Evolutionary conservation across 2,329 filamentous ascomycete genomes (phyloP), one percentile per base, ranked within the genome.

Genomic region (Hirsutella minnesotensis): DNA sequence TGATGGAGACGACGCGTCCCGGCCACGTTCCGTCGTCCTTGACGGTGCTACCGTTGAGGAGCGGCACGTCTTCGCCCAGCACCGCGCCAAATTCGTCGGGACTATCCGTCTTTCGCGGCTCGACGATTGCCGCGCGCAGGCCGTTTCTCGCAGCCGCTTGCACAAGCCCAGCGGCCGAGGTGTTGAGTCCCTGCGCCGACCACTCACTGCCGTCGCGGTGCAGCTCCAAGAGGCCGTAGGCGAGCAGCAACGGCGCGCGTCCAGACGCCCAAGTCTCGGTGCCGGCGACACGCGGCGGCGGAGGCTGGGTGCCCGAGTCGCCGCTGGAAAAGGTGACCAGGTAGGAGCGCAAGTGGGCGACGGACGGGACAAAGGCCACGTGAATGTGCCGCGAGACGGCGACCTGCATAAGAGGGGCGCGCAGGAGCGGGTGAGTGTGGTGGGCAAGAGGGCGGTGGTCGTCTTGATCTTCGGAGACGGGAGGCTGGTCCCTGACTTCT

Each of bases 341-440:
- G 53, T 82, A 86, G 30, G 86, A 86, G 42, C 86, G 81, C 7
- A 95, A 73, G 58, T 85, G 80, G 19, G 83, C 79, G 42, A 92
- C 72, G 3, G 83, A 86, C 0, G 86, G 79, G 43, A 79, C 75
- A 62, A 94, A 95, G 30, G 77, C 65, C 9, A 89, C 61, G 43
- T 75, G 77, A 48, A 94, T 73, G 52, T 81, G 77, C 24, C 78
- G 75, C 8, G 86, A 81, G 3, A 75, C 72, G 38, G 81, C 75
- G 22, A 89, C 68, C 48, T 86, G 74, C 43, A 79, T 73, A 13
- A 95, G 74, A 0, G 83, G 79, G 22, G 80, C 75, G 15, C 69
- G 65, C 7, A 86, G 63, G 8, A 87, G 65, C 19, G 46, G 47
- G 39, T 52, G 56, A 38, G 38, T 16, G 4, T 48, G 8, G 2